phyloP scores from a whole-genome alignment of 1,284 basidiomycete species.

The Ustilago bromivora region DNA sequence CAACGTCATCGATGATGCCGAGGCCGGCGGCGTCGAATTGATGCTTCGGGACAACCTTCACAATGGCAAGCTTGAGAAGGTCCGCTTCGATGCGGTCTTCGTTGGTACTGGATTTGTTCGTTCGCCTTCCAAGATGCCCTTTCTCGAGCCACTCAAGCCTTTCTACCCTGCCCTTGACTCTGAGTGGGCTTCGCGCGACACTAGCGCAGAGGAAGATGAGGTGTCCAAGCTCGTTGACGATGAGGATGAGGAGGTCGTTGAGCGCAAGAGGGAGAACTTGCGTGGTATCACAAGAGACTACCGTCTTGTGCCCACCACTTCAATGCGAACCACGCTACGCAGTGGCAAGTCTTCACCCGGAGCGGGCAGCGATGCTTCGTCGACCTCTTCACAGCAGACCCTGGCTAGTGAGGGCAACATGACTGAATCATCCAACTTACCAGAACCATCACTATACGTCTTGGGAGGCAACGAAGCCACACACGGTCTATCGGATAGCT shows the following conservation, averaged over 20 bases:
- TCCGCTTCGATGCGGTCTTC: constrained; percentile 64
- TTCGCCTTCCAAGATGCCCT: constrained; percentile 45
- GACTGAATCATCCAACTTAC: not conserved
- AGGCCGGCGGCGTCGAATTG: constrained; percentile 33
- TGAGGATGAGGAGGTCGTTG: constrained; percentile 54
- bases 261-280: constrained; percentile 42
- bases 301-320: constrained; percentile 52
- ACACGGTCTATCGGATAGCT: constrained; percentile 64
- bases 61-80: constrained; percentile 35
- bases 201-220: constrained; percentile 51
- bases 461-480: constrained; percentile 68
- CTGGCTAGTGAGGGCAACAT: constrained; percentile 24
- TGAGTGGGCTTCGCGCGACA: constrained; percentile 42
- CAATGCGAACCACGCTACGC: constrained; percentile 16
- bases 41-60: constrained; percentile 38
- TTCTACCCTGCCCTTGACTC: constrained; percentile 59
- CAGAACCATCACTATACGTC: constrained; percentile 57
- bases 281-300: constrained; percentile 68
- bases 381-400: constrained; percentile 45
- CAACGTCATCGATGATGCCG: constrained; percentile 17
- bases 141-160: constrained; percentile 51
- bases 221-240: constrained; percentile 34
- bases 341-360: constrained; percentile 40
- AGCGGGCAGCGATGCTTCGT: constrained; percentile 37
- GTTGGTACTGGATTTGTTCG: constrained; percentile 66